Evolutionary conservation across 345 rosid genomes (phyloP).

Genomic region (Aegle marmelos): DNA sequence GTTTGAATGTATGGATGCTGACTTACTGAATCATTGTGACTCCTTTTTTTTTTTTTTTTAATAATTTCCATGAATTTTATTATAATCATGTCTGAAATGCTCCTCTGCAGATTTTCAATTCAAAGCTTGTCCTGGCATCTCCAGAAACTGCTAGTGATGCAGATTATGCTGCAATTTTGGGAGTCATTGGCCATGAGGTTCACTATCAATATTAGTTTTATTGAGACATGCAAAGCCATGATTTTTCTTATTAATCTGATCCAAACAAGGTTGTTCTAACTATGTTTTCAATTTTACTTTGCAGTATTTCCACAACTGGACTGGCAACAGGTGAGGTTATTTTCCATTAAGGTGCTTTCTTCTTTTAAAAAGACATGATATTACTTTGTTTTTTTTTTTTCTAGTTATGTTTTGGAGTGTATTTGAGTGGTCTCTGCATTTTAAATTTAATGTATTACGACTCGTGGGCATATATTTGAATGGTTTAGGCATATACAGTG

Average conservation of each 20-base stretch:
- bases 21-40: background rate
- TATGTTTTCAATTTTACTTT: slow-evolving; percentile 23
- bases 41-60: background rate
- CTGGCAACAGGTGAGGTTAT: slow-evolving; percentile 86
- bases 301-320: slow-evolving; percentile 99
- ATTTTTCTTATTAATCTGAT: background rate
- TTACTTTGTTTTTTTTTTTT: slow-evolving; percentile 3
- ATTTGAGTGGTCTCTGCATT: background rate
- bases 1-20: slow-evolving; percentile 69
- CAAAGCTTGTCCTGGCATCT: slow-evolving; percentile 97
- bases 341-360: background rate
- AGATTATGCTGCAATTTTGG: slow-evolving; percentile 95
- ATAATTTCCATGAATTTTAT: background rate
- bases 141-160: slow-evolving; percentile 95
- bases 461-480: background rate
- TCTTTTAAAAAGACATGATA: background rate
- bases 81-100: slow-evolving; percentile 19
- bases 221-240: background rate
- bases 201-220: slow-evolving; percentile 17
- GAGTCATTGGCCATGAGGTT: slow-evolving; percentile 99
- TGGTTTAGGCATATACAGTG: background rate
- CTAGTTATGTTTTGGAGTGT: background rate
- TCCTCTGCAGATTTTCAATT: slow-evolving; percentile 80
- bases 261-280: slow-evolving; percentile 17
- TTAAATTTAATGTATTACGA: background rate